Percentiles rank a stretch among this genome's conserved stretches.
phyloP scores from a whole-genome alignment of 148 eudicot species.

The Rhododendron henanense region DNA sequence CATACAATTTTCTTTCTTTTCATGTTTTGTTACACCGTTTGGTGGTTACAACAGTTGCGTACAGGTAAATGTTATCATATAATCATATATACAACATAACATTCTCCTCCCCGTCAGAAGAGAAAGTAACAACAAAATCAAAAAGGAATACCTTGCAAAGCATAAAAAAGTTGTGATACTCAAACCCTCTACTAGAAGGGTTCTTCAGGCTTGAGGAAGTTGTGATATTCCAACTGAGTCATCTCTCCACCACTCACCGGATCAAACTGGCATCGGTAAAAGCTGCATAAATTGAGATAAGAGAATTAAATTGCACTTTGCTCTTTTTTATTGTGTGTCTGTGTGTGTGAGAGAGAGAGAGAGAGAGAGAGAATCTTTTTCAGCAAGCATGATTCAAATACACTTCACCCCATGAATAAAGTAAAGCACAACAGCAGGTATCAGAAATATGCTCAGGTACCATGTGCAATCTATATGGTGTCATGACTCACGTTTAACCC shows the following conservation, averaged over 20 bases:
- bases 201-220: constrained; percentile 83
- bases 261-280: constrained; percentile 81
- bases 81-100: neutral
- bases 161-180: neutral
- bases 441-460: neutral
- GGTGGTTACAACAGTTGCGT: constrained; percentile 3
- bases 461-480: neutral
- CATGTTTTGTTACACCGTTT: neutral
- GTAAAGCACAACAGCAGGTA: neutral
- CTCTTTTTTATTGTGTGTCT: neutral
- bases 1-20: neutral
- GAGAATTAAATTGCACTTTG: neutral
- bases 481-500: neutral
- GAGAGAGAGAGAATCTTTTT: neutral
- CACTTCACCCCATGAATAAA: neutral
- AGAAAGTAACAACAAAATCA: neutral
- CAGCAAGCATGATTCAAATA: neutral
- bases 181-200: constrained; percentile 36
- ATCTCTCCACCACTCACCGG: constrained; percentile 89
- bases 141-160: neutral
- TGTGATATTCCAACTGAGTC: constrained; percentile 86
- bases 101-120: neutral
- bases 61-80: neutral
- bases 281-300: constrained; percentile 42
- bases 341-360: neutral